Conservation (phyloP, 192 early-diverging fungal species). For the Coemansia sp. region DNA sequence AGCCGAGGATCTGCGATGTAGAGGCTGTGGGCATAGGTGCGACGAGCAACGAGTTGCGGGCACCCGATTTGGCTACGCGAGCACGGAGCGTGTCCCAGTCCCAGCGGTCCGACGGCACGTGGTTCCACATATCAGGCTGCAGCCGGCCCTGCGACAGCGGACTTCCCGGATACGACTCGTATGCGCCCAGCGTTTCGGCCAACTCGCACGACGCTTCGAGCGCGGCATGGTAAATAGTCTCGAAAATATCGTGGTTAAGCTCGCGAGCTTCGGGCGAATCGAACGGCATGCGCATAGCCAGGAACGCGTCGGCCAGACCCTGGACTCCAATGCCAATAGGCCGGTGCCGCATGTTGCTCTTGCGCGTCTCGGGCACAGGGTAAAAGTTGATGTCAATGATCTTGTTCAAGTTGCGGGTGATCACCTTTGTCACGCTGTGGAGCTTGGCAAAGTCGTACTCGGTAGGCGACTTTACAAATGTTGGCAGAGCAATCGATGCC, state of each 20-base stretch:
- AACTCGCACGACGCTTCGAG: conserved; percentile 91
- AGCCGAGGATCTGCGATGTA: conserved; percentile 95
- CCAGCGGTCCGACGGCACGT: conserved; percentile 78
- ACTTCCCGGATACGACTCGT: conserved; percentile 70
- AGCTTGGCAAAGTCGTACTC: conserved; percentile 86
- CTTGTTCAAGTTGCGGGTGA: conserved; percentile 91
- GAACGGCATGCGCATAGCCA: conserved; percentile 92
- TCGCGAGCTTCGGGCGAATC: conserved; percentile 81
- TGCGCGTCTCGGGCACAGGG: conserved; percentile 82
- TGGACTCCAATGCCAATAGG: conserved; percentile 99
- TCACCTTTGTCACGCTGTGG: conserved; percentile 81
- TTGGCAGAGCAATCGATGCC: conserved; percentile 89
- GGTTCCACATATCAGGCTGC: conserved; percentile 94
- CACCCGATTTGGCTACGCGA: conserved; percentile 76
- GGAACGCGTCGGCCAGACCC: conserved; percentile 95
- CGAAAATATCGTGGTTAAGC: conserved; percentile 89
- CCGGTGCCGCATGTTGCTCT: conserved; percentile 91
- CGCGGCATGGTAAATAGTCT: conserved; percentile 95
- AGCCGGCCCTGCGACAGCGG: conserved; percentile 89
- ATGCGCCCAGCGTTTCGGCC: conserved; percentile 69
- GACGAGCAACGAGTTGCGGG: conserved; percentile 91
- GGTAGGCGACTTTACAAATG: conserved; percentile 70
- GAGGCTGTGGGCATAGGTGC: conserved; percentile 99
- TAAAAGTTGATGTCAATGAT: conserved; percentile 98
- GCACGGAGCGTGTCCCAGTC: conserved; percentile 86